A percentile compares a stretch with the other conserved stretches of the same genome.
phyloP scores from a whole-genome alignment of 148 eudicot genomes.

The Heliosperma pusillum region DNA sequence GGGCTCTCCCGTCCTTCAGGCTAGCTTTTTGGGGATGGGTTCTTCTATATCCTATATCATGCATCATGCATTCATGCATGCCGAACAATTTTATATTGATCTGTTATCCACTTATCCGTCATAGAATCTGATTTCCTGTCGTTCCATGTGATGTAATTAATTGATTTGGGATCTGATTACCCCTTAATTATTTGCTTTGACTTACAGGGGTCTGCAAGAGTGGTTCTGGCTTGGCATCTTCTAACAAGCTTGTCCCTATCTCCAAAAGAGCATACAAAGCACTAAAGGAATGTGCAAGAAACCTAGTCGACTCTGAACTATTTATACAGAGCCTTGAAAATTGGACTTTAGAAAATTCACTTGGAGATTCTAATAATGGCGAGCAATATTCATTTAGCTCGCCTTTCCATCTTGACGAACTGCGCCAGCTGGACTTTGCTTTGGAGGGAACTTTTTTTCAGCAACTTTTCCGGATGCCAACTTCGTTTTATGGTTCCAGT shows the following conservation, averaged over 20 bases:
- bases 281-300: conserved; percentile 49
- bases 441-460: conserved; percentile 64
- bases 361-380: conserved; percentile 35
- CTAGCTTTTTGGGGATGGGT: too few species aligned
- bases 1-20: too few species aligned
- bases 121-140: background rate
- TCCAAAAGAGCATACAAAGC: conserved; percentile 49
- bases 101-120: too few species aligned
- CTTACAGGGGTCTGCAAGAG: conserved; percentile 45
- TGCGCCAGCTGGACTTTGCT: conserved; percentile 65
- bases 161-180: background rate
- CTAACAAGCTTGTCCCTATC: conserved; percentile 44
- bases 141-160: background rate
- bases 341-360: conserved; percentile 54
- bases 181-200: conserved; percentile 3
- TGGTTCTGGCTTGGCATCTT: conserved; percentile 41
- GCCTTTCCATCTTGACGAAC: conserved; percentile 60
- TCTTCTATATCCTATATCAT: too few species aligned
- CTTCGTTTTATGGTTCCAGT: conserved; percentile 40
- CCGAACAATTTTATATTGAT: too few species aligned
- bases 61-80: too few species aligned
- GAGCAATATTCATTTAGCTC: conserved; percentile 45
- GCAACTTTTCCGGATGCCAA: conserved; percentile 81
- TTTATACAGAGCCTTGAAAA: conserved; percentile 58
- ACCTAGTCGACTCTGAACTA: conserved; percentile 48